Conservation (phyloP, 2,329 filamentous ascomycete genomes). For the Aureobasidium uvarum region DNA sequence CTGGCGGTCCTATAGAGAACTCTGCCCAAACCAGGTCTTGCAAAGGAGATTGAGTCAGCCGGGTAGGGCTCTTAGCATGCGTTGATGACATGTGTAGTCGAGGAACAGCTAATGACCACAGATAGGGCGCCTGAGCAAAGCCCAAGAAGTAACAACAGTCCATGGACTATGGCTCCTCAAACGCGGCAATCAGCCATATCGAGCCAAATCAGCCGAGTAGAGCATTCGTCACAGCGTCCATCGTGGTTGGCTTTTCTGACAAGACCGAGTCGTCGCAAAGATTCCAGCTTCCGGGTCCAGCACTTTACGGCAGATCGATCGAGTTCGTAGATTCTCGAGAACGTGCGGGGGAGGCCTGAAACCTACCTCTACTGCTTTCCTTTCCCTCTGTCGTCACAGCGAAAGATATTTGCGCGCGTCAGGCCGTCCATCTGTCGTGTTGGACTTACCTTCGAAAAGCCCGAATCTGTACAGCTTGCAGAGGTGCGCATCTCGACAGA, state of each 20-base stretch:
- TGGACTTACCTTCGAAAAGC: background rate
- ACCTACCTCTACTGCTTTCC: background rate
- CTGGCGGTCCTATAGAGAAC: background rate
- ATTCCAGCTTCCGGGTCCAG: background rate
- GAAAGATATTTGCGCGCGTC: background rate
- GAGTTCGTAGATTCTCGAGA: background rate
- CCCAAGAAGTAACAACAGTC: background rate
- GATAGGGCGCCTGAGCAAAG: background rate
- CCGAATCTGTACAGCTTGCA: background rate
- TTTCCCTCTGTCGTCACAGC: background rate
- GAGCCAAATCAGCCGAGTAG: background rate
- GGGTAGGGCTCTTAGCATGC: background rate
- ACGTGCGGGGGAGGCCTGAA: constrained; percentile 18
- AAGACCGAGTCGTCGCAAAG: background rate
- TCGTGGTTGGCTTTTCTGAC: no score
- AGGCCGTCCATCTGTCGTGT: background rate
- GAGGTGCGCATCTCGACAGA: background rate
- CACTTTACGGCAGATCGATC: background rate
- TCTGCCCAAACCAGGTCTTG: background rate
- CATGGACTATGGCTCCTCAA: background rate
- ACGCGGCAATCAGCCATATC: background rate
- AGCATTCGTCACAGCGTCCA: no score
- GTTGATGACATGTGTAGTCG: background rate
- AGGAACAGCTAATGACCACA: no score
- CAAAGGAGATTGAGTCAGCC: background rate